Conservation (phyloP, 2,329 filamentous ascomycete genomes). For the Colletotrichum phormii region DNA sequence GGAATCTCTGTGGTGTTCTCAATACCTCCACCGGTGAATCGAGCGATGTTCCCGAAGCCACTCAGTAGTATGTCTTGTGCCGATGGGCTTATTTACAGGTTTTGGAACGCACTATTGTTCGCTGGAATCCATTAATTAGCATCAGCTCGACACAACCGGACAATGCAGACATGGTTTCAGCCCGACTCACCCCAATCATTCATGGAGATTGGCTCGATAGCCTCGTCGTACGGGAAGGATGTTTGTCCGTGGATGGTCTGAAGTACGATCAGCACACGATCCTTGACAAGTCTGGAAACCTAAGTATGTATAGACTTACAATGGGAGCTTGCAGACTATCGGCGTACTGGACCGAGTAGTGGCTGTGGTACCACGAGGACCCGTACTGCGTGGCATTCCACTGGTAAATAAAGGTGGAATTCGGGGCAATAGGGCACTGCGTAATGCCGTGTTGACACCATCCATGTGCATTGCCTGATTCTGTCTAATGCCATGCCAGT, state of each 20-base stretch:
- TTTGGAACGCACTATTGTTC: slow-evolving; percentile 14
- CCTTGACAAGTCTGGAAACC: no score
- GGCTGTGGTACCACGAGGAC: slow-evolving; percentile 54
- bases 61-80: slow-evolving; percentile 2
- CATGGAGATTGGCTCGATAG: slow-evolving; percentile 33
- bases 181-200: slow-evolving; percentile 37
- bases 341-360: slow-evolving; percentile 55
- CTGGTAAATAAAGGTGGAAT: slow-evolving; percentile 39
- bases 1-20: not conserved
- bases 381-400: slow-evolving; percentile 53
- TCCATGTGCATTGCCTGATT: slow-evolving; percentile 42
- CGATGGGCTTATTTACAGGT: not conserved
- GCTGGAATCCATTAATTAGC: not conserved
- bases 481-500: slow-evolving; percentile 67
- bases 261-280: not conserved
- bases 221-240: slow-evolving; percentile 33
- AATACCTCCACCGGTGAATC: not conserved
- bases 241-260: slow-evolving; percentile 38
- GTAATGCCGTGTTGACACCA: slow-evolving; percentile 46
- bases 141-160: rapidly evolving
- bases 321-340: slow-evolving; percentile 68
- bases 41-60: not conserved
- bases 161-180: no score
- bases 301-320: slow-evolving; percentile 41
- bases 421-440: slow-evolving; percentile 68